phyloP scores from a whole-genome alignment of 257 asterid species.

The Nicotiana benthamiana region DNA sequence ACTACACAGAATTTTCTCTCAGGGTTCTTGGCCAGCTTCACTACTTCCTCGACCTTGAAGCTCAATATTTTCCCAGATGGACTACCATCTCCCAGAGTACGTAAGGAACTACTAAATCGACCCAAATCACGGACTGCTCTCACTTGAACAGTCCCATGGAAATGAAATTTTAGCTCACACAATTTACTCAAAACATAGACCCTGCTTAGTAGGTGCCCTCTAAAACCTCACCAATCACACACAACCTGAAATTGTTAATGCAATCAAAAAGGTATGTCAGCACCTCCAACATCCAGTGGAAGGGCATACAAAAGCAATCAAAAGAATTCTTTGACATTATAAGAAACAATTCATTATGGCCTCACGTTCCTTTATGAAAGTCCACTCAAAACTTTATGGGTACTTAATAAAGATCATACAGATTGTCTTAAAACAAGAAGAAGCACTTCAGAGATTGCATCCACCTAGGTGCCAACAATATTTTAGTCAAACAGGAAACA shows the following conservation, averaged over 20 bases:
- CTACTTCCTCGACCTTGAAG: neutral
- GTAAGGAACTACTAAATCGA: neutral
- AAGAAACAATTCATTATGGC: neutral
- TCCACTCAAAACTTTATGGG: neutral
- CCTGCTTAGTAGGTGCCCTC: no score
- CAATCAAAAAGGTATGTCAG: no score
- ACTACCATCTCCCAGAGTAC: no score
- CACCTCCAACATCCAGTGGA: neutral
- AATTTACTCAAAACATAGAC: neutral
- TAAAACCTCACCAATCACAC: no score
- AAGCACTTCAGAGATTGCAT: neutral
- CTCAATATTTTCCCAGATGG: neutral
- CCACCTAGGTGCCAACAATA: neutral
- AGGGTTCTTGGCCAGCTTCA: neutral
- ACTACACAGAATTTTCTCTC: neutral
- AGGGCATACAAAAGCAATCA: neutral
- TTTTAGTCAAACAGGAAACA: neutral
- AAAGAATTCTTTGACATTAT: neutral
- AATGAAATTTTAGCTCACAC: neutral
- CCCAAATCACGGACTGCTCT: neutral
- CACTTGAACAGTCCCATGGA: neutral
- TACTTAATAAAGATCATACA: neutral
- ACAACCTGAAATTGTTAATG: no score
- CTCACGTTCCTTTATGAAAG: no score
- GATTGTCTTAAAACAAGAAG: neutral